Base-by-base conservation (phyloP, 345 rosid genomes). In the Populus davidiana region DNA sequence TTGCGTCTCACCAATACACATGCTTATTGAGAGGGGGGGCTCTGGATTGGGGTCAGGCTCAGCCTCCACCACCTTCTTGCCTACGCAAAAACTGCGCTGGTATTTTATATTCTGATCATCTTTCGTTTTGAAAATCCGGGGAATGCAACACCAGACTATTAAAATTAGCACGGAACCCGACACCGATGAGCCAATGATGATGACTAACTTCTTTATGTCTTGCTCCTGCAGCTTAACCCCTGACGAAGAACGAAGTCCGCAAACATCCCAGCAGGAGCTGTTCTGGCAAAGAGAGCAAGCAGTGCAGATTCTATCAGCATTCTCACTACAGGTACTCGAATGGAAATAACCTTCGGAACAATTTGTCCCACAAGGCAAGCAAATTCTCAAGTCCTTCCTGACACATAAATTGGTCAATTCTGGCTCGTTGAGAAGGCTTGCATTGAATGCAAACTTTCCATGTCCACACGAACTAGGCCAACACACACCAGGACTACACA, bases 281-380 rank as follows among this genome's bases (percentile, higher is more conserved):
- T 90, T 95, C 85, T 93, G 99, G 88, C 99, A 95, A 68, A 95
- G 93, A 21, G 98, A 95, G 75, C 98, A 95, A 64, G 88, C 69
- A 2, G 94, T 90, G 84, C 98, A 95, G 47, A 91, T 80, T 75
- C 98, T 86, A 73, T 92, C 98, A 1, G 90, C 81, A 81, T 86
- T 91, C 44, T 72, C 77, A 1, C 91, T 89, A 67, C 99, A 93
- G 0, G 86, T 78, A 75, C 96, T 95, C 3, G 98, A 95, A 85
- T 89, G 79, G 90, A 93, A 93, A 80, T 82, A 93, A 4, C 98
- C 94, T 14, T 77, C 63, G 11, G 97, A 89, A 69, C 99, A 95
- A 87, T 87, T 89, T 21, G 87, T 83, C 29, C 93, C 99, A 69
- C 96, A 93, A 38, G 94, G 91, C 12, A 84, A 85, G 74, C 97